Conservation (phyloP, 768 basidiomycete species). For the Kondoa subrosea region DNA sequence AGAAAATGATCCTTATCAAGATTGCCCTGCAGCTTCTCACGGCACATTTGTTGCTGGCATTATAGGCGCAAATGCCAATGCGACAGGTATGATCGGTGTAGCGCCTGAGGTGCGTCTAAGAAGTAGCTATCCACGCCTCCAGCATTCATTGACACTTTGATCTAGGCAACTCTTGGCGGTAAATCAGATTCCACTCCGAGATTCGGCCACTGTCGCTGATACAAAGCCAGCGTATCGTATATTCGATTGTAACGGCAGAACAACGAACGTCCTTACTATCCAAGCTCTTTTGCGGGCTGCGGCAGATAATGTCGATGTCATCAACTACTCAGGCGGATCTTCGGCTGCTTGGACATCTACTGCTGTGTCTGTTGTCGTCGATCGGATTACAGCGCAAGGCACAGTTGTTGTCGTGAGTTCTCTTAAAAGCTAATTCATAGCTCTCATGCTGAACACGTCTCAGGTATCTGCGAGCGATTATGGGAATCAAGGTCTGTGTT, state of each 20-base stretch:
- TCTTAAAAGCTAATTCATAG: neutral
- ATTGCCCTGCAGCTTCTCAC: conserved; percentile 1
- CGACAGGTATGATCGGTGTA: conserved; percentile 1
- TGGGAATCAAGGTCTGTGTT: neutral
- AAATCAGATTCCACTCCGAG: neutral
- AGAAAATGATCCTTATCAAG: conserved; percentile 1
- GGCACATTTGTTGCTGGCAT: conserved; percentile 2
- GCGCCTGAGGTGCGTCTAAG: neutral
- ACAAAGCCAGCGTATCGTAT: conserved; percentile 5
- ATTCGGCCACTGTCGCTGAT: neutral
- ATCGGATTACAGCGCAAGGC: neutral
- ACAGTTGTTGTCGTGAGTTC: neutral
- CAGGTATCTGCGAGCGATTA: neutral
- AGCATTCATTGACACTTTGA: neutral
- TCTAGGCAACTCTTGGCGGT: neutral
- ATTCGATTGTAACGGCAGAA: neutral
- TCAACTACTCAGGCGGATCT: neutral
- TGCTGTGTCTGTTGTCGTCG: conserved; percentile 2
- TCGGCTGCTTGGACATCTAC: neutral
- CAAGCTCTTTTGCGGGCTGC: neutral
- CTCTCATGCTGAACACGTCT: neutral
- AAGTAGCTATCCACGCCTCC: neutral
- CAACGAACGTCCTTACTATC: neutral
- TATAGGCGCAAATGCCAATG: neutral
- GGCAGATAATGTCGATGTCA: neutral